phyloP scores from a whole-genome alignment of 2,329 filamentous ascomycete species.

The Colletotrichum sp. region DNA sequence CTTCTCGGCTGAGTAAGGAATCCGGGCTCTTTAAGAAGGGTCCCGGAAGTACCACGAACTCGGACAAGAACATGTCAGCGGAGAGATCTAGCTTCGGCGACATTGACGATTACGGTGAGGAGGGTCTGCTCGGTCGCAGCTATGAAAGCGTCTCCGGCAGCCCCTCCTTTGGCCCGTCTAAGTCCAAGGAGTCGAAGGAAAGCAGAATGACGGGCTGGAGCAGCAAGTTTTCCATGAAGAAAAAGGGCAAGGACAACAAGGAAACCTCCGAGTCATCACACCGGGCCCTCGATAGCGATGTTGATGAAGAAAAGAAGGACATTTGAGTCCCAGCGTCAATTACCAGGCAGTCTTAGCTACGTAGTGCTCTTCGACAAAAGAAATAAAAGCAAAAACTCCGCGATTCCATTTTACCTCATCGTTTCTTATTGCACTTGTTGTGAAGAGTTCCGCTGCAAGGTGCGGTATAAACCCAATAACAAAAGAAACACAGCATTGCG shows the following conservation, averaged over 20 bases:
- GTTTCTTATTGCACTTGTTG: background rate
- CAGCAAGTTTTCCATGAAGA: slow-evolving; percentile 62
- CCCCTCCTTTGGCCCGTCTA: slow-evolving; percentile 58
- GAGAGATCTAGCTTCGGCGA: slow-evolving; percentile 66
- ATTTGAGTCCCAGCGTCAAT: background rate
- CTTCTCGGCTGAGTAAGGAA: slow-evolving; percentile 61
- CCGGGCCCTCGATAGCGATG: slow-evolving; percentile 5
- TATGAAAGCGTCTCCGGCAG: slow-evolving; percentile 63
- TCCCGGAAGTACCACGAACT: slow-evolving; percentile 60
- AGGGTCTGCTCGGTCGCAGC: slow-evolving; percentile 52
- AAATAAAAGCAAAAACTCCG: background rate
- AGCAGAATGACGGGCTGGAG: slow-evolving; percentile 56
- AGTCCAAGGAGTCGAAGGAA: slow-evolving; percentile 51
- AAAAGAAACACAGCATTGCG: background rate
- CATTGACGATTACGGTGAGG: slow-evolving; percentile 57
- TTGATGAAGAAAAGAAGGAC: slow-evolving; percentile 20
- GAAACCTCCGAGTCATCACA: slow-evolving; percentile 61
- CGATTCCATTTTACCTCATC: background rate
- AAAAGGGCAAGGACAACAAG: slow-evolving; percentile 62
- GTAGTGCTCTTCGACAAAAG: background rate
- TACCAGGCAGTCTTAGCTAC: background rate
- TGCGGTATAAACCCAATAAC: background rate
- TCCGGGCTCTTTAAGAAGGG: slow-evolving; percentile 64
- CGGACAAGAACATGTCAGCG: slow-evolving; percentile 60
- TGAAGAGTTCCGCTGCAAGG: background rate